phyloP scores from a whole-genome alignment of 805 yeast genomes.

The Lachancea sp. region DNA sequence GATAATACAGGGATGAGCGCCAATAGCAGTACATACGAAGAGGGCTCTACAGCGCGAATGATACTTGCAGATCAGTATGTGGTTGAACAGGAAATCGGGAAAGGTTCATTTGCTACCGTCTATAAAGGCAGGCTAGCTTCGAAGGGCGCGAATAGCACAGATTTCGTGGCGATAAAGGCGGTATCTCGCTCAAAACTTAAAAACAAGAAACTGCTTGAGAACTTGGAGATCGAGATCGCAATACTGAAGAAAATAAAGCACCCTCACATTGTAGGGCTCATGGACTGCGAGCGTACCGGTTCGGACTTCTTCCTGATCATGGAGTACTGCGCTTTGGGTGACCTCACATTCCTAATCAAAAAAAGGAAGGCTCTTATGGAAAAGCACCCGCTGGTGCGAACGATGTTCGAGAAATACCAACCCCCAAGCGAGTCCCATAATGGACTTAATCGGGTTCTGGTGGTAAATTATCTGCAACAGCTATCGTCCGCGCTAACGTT shows the following conservation, averaged over 20 bases:
- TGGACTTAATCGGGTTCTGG: constrained; percentile 75
- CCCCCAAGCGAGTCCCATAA: constrained; percentile 62
- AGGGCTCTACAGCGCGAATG: constrained; percentile 9
- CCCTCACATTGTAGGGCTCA: constrained; percentile 83
- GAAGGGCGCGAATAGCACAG: constrained; percentile 28
- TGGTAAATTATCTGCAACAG: constrained; percentile 80
- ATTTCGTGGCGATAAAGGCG: constrained; percentile 81
- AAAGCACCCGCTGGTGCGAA: constrained; percentile 71
- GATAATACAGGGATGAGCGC: constrained; percentile 12
- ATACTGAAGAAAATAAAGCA: constrained; percentile 83
- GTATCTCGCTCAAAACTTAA: constrained; percentile 76
- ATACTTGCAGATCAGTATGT: constrained; percentile 24
- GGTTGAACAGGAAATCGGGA: constrained; percentile 64
- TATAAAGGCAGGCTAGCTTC: constrained; percentile 66
- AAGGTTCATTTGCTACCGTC: constrained; percentile 94
- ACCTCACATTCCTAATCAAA: constrained; percentile 79
- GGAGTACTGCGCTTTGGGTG: constrained; percentile 97
- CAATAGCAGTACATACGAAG: constrained; percentile 10
- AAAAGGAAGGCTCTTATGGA: constrained; percentile 63
- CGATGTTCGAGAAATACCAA: constrained; percentile 76
- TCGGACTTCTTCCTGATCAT: constrained; percentile 81
- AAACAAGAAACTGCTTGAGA: constrained; percentile 82
- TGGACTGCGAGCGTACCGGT: constrained; percentile 75
- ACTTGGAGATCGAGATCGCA: constrained; percentile 85
- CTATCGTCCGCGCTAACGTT: constrained; percentile 78